These are phyloP conservation scores for Tuber melanosporum DNA, from an alignment of 495 filamentous ascomycete genomes.

Conservation along the genomic window DNA sequence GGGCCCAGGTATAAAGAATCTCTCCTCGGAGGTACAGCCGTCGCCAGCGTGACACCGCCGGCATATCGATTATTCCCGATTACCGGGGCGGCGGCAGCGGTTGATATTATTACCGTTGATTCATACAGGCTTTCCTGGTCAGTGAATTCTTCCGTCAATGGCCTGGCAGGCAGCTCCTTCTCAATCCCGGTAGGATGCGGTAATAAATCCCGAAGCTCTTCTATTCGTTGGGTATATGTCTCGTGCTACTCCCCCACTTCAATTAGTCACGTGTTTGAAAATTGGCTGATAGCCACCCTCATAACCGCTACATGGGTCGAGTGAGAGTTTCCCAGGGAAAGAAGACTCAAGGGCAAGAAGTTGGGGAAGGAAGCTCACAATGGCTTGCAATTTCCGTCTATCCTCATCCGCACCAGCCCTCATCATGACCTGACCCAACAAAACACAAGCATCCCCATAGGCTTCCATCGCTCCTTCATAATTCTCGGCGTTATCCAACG, in stretches of 20 bases:
- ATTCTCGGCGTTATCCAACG: constrained; percentile 90
- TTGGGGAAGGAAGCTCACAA: constrained; percentile 55
- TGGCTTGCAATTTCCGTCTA: constrained; percentile 73
- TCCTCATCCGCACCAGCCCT: constrained; percentile 78
- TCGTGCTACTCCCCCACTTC: constrained; percentile 54
- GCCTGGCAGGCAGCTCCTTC: constrained; percentile 69
- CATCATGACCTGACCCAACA: constrained; percentile 79
- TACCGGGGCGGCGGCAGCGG: constrained; percentile 46
- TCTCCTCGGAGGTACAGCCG: constrained; percentile 42
- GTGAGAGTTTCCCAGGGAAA: constrained; percentile 1
- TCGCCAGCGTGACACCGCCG: constrained; percentile 36
- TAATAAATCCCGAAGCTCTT: constrained; percentile 68
- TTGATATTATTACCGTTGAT: constrained; percentile 45
- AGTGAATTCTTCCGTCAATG: constrained; percentile 62
- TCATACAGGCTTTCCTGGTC: constrained; percentile 49
- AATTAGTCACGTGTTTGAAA: constrained; percentile 22
- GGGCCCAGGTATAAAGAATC: constrained; percentile 42
- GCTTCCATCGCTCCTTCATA: constrained; percentile 87
- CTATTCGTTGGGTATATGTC: constrained; percentile 82
- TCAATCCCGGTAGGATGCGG: constrained; percentile 52
- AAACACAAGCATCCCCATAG: constrained; percentile 77
- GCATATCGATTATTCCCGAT: constrained; percentile 40
- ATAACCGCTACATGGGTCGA: neutral
- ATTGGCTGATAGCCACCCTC: neutral
- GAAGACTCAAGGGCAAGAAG: neutral